phyloP scores from a whole-genome alignment of 1,284 basidiomycete genomes.

The Austropuccinia psidii region DNA sequence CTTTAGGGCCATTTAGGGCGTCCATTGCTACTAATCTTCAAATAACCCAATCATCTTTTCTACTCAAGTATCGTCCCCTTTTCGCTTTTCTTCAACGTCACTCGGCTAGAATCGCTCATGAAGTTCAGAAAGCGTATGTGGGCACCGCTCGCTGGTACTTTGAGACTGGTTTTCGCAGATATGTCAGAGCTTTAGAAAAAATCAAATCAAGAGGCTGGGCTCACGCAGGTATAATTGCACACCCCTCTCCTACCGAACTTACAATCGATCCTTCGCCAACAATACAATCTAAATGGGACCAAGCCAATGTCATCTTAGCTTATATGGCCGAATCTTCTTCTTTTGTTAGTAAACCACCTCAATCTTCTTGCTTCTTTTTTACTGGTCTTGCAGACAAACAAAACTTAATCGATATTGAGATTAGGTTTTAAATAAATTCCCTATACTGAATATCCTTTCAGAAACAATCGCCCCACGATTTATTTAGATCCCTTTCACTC shows the following conservation, averaged over 20 bases:
- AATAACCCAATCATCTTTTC: slow-evolving; percentile 76
- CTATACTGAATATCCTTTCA: slow-evolving; percentile 46
- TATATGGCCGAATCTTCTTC: slow-evolving; percentile 78
- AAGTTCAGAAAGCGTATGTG: slow-evolving; percentile 81
- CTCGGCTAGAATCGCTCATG: slow-evolving; percentile 70
- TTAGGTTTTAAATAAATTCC: neutral
- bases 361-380: neutral
- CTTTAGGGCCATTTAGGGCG: slow-evolving; percentile 70
- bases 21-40: slow-evolving; percentile 88
- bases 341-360: slow-evolving; percentile 56
- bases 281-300: slow-evolving; percentile 54
- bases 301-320: slow-evolving; percentile 66
- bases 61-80: slow-evolving; percentile 74
- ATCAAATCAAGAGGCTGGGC: slow-evolving; percentile 57
- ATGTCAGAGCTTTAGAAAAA: slow-evolving; percentile 68
- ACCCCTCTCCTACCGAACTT: slow-evolving; percentile 40
- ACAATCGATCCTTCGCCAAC: slow-evolving; percentile 11
- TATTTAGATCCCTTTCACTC: slow-evolving; percentile 72
- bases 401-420: neutral
- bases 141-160: slow-evolving; percentile 80
- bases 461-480: slow-evolving; percentile 72
- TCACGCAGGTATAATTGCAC: slow-evolving; percentile 45
- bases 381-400: neutral
- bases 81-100: slow-evolving; percentile 80
- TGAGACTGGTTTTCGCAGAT: slow-evolving; percentile 89